These are phyloP conservation scores for Chenopodium berlandieri DNA, from an alignment of 148 eudicot genomes.

Conservation along the genomic window DNA sequence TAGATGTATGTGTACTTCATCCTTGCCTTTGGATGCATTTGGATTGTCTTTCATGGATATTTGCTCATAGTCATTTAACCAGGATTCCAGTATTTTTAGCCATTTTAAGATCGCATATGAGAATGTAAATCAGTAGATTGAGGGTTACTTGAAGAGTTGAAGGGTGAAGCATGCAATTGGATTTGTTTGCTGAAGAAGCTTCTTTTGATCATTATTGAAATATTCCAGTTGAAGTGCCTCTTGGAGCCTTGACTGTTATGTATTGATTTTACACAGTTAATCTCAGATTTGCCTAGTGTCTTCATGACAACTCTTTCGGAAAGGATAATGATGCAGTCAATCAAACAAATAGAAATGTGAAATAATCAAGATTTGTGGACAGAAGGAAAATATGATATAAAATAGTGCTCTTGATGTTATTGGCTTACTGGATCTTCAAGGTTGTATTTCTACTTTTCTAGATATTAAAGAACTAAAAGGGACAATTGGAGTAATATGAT, in stretches of 20 bases:
- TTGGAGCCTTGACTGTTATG: neutral
- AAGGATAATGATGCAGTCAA: neutral
- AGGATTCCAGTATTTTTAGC: neutral
- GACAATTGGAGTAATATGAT: too few species aligned
- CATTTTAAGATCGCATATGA: neutral
- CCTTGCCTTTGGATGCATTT: neutral
- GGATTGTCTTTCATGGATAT: neutral
- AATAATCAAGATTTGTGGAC: neutral
- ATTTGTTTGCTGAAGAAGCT: neutral
- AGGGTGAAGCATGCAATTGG: neutral
- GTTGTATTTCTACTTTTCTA: neutral
- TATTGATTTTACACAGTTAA: neutral
- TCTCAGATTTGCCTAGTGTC: neutral
- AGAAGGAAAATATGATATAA: neutral
- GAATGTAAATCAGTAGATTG: neutral
- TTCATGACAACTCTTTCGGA: neutral
- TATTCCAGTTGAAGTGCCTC: neutral
- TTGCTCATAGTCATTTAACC: neutral
- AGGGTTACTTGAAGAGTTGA: neutral
- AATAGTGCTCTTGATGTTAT: neutral
- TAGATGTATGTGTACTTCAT: neutral
- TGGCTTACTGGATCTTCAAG: neutral
- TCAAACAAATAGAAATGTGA: neutral
- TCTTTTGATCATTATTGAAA: neutral
- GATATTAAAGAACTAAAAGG: too few species aligned